phyloP scores from a whole-genome alignment of 805 yeast species.

The Komagataella pastoris region DNA sequence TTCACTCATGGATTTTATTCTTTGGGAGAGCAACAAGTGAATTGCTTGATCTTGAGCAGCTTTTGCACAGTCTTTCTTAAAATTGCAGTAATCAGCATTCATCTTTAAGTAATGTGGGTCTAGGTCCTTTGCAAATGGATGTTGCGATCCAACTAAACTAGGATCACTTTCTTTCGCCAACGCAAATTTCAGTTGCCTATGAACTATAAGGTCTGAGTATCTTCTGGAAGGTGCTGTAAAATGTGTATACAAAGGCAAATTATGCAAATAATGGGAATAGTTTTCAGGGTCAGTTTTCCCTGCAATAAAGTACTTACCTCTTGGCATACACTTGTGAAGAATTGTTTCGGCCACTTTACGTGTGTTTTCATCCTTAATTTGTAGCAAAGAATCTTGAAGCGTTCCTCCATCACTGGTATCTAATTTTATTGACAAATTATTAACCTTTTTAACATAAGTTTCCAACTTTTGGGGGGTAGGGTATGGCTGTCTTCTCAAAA shows the following conservation, averaged over 20 bases:
- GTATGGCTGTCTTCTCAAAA: constrained; percentile 76
- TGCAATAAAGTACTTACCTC: constrained; percentile 82
- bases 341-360: constrained; percentile 71
- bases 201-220: constrained; percentile 86
- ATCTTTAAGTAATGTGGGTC: constrained; percentile 51
- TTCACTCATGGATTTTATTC: constrained; percentile 60
- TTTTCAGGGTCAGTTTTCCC: constrained; percentile 75
- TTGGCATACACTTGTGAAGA: constrained; percentile 65
- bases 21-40: constrained; percentile 73
- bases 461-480: constrained; percentile 78
- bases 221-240: constrained; percentile 88
- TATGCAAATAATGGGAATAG: constrained; percentile 68
- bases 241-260: constrained; percentile 80
- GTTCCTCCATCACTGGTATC: constrained; percentile 67
- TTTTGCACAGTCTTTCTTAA: constrained; percentile 88
- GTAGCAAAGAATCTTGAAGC: constrained; percentile 56
- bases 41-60: constrained; percentile 92
- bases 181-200: constrained; percentile 72
- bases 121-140: constrained; percentile 29
- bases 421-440: constrained; percentile 48
- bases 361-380: constrained; percentile 43
- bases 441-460: constrained; percentile 59
- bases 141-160: not conserved
- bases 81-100: constrained; percentile 85
- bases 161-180: constrained; percentile 28